Conservation (phyloP, 768 basidiomycete genomes). For the Antrodiella citrinella region DNA sequence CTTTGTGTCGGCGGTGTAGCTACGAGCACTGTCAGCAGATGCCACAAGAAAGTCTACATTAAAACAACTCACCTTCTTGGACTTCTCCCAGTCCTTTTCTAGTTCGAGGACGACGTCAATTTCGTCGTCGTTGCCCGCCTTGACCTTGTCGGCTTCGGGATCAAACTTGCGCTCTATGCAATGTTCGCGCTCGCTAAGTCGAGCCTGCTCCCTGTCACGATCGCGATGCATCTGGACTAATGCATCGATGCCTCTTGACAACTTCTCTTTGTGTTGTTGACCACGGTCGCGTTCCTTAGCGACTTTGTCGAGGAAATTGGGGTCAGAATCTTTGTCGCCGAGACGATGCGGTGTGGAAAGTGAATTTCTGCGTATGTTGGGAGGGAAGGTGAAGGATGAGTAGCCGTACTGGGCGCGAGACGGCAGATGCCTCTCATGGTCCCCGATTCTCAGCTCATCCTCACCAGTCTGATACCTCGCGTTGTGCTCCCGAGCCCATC, state of each 20-base stretch:
- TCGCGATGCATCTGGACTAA: constrained; percentile 15
- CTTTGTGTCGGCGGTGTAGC: no score
- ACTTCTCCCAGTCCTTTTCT: not conserved
- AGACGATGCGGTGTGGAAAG: not conserved
- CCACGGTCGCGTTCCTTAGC: constrained; percentile 5
- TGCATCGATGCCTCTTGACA: constrained; percentile 9
- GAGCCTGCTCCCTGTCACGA: constrained; percentile 15
- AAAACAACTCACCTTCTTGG: not conserved
- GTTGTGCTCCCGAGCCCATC: not conserved
- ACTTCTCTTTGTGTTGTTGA: constrained; percentile 4
- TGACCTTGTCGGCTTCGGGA: not conserved
- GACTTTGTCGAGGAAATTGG: not conserved
- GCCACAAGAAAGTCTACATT: no score
- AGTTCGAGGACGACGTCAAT: not conserved
- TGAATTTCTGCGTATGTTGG: not conserved
- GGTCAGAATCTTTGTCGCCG: not conserved
- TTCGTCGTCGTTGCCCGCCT: not conserved
- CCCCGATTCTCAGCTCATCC: not conserved
- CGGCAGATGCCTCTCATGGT: not conserved
- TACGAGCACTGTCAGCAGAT: no score
- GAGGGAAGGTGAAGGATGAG: constrained; percentile 9
- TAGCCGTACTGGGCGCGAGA: not conserved
- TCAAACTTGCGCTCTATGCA: no score
- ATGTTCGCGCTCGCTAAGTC: constrained; percentile 7
- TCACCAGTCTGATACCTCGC: not conserved